These are phyloP conservation scores for Clarireedia hainanense DNA, from an alignment of 2,329 filamentous ascomycete genomes.

Conservation along the genomic window DNA sequence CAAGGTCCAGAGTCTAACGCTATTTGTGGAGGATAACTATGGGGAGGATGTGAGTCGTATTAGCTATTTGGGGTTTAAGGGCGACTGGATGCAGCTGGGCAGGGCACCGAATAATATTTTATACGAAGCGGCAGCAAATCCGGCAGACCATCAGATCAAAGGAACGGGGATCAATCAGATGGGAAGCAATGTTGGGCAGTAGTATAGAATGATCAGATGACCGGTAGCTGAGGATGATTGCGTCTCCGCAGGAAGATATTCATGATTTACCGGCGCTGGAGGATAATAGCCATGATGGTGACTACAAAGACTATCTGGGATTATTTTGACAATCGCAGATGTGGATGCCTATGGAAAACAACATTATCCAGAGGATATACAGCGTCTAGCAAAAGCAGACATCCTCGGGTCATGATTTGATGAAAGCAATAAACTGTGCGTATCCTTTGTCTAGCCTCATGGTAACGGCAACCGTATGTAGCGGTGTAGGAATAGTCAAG, in stretches of 20 bases:
- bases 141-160: constrained; percentile 70
- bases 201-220: constrained; percentile 19
- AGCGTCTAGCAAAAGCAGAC: too few species aligned
- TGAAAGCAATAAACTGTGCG: too few species aligned
- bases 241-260: not conserved
- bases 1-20: constrained; percentile 68
- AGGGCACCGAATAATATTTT: constrained; percentile 77
- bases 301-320: too few species aligned
- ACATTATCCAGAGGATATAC: too few species aligned
- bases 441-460: too few species aligned
- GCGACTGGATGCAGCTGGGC: constrained; percentile 84
- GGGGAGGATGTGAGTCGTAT: constrained; percentile 68
- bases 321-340: too few species aligned
- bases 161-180: constrained; percentile 47
- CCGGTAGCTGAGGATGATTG: not conserved
- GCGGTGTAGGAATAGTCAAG: too few species aligned
- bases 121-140: constrained; percentile 92
- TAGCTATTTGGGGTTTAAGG: constrained; percentile 84
- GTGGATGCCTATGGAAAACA: too few species aligned
- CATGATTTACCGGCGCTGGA: not conserved
- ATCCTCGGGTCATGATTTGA: too few species aligned
- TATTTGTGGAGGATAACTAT: constrained; percentile 94
- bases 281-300: too few species aligned
- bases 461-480: too few species aligned
- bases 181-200: constrained; percentile 43